phyloP scores from a whole-genome alignment of 345 rosid genomes.

The Heritiera littoralis region DNA sequence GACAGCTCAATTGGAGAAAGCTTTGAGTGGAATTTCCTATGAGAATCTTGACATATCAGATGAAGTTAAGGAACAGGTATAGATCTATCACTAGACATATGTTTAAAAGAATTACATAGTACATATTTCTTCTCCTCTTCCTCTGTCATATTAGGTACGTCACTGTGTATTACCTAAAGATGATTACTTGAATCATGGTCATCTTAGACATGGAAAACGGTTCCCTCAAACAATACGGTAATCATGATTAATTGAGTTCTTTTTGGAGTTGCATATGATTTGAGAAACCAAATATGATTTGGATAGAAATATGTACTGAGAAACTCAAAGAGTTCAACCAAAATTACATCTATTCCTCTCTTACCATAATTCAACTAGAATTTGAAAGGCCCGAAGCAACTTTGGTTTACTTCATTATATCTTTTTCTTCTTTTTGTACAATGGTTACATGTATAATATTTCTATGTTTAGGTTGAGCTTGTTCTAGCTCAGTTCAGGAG shows the following conservation, averaged over 20 bases:
- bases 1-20: slow-evolving; percentile 66
- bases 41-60: slow-evolving; percentile 85
- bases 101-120: not conserved
- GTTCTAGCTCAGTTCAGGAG: slow-evolving; percentile 83
- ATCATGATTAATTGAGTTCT: not conserved
- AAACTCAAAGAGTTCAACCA: not conserved
- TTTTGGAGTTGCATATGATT: not conserved
- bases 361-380: not conserved
- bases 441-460: not conserved
- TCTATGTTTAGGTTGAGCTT: slow-evolving; percentile 69
- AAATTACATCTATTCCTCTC: not conserved
- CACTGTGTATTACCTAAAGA: not conserved
- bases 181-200: slow-evolving; percentile 10
- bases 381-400: not conserved
- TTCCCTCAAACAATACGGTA: not conserved
- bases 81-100: not conserved
- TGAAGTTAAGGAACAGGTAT: slow-evolving; percentile 98
- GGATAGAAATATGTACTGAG: not conserved
- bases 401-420: not conserved
- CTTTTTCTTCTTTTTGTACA: not conserved
- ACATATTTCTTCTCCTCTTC: slow-evolving; percentile 6
- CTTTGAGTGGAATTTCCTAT: slow-evolving; percentile 62
- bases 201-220: slow-evolving; percentile 1
- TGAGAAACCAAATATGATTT: not conserved
- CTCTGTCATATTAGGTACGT: not conserved